Percentiles rank a stretch among this genome's conserved stretches.
These are phyloP conservation scores for Tripterygium wilfordii DNA, from an alignment of 177 flowering plant genomes.

Conservation along the genomic window DNA sequence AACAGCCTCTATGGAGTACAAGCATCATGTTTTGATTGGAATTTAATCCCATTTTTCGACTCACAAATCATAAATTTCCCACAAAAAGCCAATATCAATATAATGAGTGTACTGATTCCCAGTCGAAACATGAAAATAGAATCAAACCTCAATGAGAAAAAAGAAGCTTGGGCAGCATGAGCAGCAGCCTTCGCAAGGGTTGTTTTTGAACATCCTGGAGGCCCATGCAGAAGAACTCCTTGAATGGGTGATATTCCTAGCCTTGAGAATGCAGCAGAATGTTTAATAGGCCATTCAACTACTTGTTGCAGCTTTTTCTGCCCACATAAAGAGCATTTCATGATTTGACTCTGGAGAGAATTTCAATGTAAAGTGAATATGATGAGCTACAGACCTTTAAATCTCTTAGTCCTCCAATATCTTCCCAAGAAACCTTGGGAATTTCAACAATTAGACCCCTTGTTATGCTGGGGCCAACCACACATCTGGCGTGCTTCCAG, in stretches of 20 bases:
- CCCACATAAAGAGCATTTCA: background rate
- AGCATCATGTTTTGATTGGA: too few species aligned
- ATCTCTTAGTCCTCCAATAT: constrained; percentile 85
- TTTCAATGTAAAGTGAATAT: background rate
- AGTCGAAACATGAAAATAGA: too few species aligned
- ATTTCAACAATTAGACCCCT: constrained; percentile 86
- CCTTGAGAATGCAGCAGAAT: constrained; percentile 65
- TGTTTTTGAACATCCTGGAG: constrained; percentile 99
- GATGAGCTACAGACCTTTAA: constrained; percentile 56
- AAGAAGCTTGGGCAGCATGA: constrained; percentile 87
- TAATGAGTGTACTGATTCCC: too few species aligned
- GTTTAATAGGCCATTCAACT: constrained; percentile 98
- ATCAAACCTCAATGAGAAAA: constrained; percentile 79
- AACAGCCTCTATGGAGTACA: too few species aligned
- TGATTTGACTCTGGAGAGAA: constrained; percentile 1
- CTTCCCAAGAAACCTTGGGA: constrained; percentile 92
- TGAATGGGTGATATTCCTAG: constrained; percentile 75
- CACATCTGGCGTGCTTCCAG: constrained; percentile 65
- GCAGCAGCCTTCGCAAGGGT: constrained; percentile 97
- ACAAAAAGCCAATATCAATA: too few species aligned
- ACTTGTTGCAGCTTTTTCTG: constrained; percentile 92
- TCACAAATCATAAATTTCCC: too few species aligned
- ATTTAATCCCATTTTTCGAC: too few species aligned
- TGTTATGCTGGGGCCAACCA: constrained; percentile 92
- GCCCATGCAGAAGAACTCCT: constrained; percentile 95